These are phyloP conservation scores for Lentinus brumalis DNA, from an alignment of 768 basidiomycete genomes.

Conservation along the genomic window DNA sequence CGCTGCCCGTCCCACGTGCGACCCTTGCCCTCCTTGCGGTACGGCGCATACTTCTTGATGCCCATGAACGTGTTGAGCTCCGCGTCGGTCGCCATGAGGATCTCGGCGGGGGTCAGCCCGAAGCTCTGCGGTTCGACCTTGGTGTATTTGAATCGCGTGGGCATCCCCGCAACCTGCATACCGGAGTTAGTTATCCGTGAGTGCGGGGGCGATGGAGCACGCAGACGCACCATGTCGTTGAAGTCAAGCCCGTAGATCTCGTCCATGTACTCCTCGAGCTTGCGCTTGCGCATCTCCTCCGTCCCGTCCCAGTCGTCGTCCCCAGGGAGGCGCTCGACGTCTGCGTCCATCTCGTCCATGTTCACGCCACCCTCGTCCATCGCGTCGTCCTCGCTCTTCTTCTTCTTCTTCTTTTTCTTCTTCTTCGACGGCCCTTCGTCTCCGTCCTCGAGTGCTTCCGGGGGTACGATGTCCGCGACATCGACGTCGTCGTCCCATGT, in stretches of 20 bases:
- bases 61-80: conserved; percentile 93
- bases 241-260: conserved; percentile 82
- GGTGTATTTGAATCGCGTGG: conserved; percentile 88
- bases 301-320: conserved; percentile 80
- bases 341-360: conserved; percentile 55
- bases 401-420: conserved; percentile 61
- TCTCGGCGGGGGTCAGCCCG: conserved; percentile 80
- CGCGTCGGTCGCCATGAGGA: conserved; percentile 87
- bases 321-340: conserved; percentile 55
- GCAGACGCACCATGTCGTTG: conserved; percentile 47
- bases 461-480: conserved; percentile 61
- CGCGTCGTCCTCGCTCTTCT: conserved; percentile 39
- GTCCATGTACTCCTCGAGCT: conserved; percentile 87
- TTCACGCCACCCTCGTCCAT: conserved; percentile 52
- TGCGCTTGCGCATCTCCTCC: conserved; percentile 86
- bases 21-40: conserved; percentile 56
- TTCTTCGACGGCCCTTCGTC: conserved; percentile 9
- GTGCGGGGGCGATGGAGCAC: neutral
- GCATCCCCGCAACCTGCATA: conserved; percentile 78
- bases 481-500: conserved; percentile 91
- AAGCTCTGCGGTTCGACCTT: conserved; percentile 62
- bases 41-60: conserved; percentile 90
- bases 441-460: conserved; percentile 38
- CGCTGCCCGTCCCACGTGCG: conserved; percentile 66
- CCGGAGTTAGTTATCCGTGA: conserved; percentile 5